These are phyloP conservation scores for Glebionis coronaria DNA, from an alignment of 129 eudicot genomes.

Conservation along the genomic window DNA sequence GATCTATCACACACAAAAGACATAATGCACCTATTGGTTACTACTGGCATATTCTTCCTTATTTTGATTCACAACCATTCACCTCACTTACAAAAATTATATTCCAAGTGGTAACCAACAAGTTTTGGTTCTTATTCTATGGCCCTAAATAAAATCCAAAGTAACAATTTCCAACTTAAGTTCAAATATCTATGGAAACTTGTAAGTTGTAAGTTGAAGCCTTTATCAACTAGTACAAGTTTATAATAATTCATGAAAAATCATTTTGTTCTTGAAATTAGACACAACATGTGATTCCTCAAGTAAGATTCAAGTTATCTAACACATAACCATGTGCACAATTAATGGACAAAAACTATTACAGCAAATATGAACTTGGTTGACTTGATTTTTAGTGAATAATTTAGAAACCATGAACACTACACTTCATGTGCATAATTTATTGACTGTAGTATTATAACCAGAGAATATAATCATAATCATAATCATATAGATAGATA, in stretches of 20 bases:
- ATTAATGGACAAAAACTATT: slow-evolving; percentile 36
- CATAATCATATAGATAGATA: slow-evolving; percentile 20
- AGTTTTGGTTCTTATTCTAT: slow-evolving; percentile 27
- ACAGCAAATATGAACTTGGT: slow-evolving; percentile 38
- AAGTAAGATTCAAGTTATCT: slow-evolving; percentile 40
- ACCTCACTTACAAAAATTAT: slow-evolving; percentile 23
- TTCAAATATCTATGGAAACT: slow-evolving; percentile 31
- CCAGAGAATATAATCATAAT: slow-evolving; percentile 12
- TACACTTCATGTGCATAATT: slow-evolving; percentile 40
- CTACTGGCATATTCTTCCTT: slow-evolving; percentile 36
- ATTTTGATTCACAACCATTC: slow-evolving; percentile 33
- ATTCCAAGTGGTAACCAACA: slow-evolving; percentile 25
- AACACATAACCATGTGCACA: slow-evolving; percentile 42
- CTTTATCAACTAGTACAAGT: slow-evolving; percentile 10
- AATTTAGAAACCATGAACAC: slow-evolving; percentile 8
- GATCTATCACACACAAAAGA: slow-evolving; percentile 15
- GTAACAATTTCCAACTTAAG: slow-evolving; percentile 19
- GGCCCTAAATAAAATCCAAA: slow-evolving; percentile 16
- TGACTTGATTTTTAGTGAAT: slow-evolving; percentile 33
- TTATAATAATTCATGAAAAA: slow-evolving; percentile 22
- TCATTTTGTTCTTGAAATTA: slow-evolving; percentile 20
- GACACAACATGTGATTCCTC: slow-evolving; percentile 37
- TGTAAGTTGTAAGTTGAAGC: slow-evolving; percentile 13
- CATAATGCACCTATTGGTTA: slow-evolving; percentile 28
- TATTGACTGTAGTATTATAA: slow-evolving; percentile 14